Base-by-base conservation (phyloP, 768 basidiomycete species). In the Tephrocybe sp. region DNA sequence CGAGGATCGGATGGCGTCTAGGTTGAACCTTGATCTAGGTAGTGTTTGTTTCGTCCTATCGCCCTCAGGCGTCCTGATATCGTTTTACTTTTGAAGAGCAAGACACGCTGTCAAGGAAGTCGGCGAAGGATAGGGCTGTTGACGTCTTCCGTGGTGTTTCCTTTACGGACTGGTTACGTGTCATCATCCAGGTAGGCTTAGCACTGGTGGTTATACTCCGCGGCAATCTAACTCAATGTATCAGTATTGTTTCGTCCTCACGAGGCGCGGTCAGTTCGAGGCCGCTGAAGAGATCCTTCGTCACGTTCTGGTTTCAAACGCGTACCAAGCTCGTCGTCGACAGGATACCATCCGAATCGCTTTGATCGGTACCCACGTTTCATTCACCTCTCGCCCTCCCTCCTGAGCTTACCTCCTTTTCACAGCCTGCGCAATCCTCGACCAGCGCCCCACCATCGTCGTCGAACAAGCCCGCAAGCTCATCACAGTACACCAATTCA, bases 101-200 rank as follows among this genome's bases (percentile, higher is more conserved):
- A 7, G 86, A 86, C 45, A 78, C 70, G 17, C 65, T 81, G 17
- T 59, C 76, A 4, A 75, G 78, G 17, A 86, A 80, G 59, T 68
- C 73, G 25, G 70, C 69, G 5, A 76, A 73, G 40, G 63, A 63
- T 37, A 67, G 73, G 50, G 73, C 73, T 52, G 78, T 89, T 1
- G 78, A 84, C 44, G 73, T 81, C 0, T 98, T 95, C 66, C 85
- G 95, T 10, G 90, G 90, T 0, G 74, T 96, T 30, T 76, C 76
- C 3, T 92, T 93, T 58, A 87, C 88, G 49, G 84, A 88, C 46
- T 99, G 96, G 96, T 65, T 96, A 42, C 74, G 76, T 14, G 61
- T 98, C 34, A 85, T 93, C 63, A 83, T 97, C 74, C 89, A 94
- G 76, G 96, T 93, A 45, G 43, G 75, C 63, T 11, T n/a, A n/a